Percentiles rank a stretch among this genome's conserved stretches.
Evolutionary conservation across 768 basidiomycete genomes (phyloP).

Genomic region (Rhodocollybia butyracea): DNA sequence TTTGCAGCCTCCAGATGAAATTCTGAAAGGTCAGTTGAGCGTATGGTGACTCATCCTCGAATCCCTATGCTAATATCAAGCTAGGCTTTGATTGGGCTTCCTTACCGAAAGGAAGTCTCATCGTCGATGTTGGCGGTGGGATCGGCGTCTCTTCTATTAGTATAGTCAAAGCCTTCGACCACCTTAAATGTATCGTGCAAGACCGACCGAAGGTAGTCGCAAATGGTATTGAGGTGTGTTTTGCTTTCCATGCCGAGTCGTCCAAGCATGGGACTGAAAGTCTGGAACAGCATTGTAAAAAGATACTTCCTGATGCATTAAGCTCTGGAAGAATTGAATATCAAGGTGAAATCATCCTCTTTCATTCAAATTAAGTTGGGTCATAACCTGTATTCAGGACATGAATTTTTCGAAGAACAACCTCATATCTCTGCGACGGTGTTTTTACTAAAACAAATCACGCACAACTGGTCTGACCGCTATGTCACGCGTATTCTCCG

Average conservation of each 20-base stretch:
- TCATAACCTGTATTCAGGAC: slow-evolving; percentile 3
- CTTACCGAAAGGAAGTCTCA: slow-evolving; percentile 7
- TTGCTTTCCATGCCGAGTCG: neutral
- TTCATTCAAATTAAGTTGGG: neutral
- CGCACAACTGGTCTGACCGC: slow-evolving; percentile 30
- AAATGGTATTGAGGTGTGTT: slow-evolving; percentile 1
- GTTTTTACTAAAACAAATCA: slow-evolving; percentile 24
- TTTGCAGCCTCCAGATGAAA: slow-evolving; percentile 4
- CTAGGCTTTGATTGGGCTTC: slow-evolving; percentile 18
- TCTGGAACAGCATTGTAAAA: neutral
- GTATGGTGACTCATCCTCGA: too few relatives aligned
- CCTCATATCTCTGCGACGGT: slow-evolving; percentile 22
- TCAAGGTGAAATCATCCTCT: neutral
- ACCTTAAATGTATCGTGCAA: slow-evolving; percentile 13
- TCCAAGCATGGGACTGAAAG: neutral
- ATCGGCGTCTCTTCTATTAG: slow-evolving; percentile 13
- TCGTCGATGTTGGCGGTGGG: slow-evolving; percentile 21
- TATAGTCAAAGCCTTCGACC: slow-evolving; percentile 8
- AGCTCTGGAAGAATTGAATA: neutral
- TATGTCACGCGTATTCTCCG: slow-evolving; percentile 18
- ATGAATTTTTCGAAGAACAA: slow-evolving; percentile 24
- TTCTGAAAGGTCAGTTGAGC: slow-evolving; percentile 8
- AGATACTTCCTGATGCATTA: slow-evolving; percentile 7
- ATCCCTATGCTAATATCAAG: too few relatives aligned
- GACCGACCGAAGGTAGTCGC: slow-evolving; percentile 16